Percentiles rank a stretch among this genome's conserved stretches.
Conservation (phyloP, 2,329 filamentous ascomycete genomes). For the Trichoderma sp. region DNA sequence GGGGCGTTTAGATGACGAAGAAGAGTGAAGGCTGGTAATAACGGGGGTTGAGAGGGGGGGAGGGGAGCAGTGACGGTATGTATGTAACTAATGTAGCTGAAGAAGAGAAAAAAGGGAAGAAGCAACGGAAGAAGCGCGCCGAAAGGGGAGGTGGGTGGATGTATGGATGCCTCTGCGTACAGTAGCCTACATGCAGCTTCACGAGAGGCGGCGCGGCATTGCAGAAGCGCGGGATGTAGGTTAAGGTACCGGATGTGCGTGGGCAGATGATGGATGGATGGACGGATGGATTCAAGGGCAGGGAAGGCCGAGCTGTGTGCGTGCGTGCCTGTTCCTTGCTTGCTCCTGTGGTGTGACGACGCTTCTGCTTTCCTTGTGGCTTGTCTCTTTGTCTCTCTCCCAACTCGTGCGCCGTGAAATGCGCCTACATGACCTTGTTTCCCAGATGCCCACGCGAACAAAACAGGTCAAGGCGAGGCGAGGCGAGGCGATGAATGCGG, state of each 20-base stretch:
- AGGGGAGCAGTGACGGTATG: neutral
- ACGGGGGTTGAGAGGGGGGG: neutral
- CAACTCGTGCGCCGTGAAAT: neutral
- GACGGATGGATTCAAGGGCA: too few species aligned
- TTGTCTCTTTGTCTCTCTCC: too few species aligned
- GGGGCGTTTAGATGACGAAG: neutral
- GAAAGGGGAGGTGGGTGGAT: constrained; percentile 16
- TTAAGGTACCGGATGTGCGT: too few species aligned
- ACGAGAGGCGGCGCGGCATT: constrained; percentile 17
- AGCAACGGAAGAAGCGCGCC: constrained; percentile 12
- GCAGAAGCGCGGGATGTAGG: constrained; percentile 1
- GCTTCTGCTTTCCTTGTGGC: too few species aligned
- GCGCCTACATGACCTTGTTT: constrained; percentile 22
- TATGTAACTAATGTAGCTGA: neutral
- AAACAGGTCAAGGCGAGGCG: too few species aligned
- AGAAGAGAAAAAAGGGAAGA: constrained; percentile 9
- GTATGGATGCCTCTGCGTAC: too few species aligned
- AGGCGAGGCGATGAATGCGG: too few species aligned
- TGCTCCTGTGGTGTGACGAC: too few species aligned
- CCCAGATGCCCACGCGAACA: too few species aligned
- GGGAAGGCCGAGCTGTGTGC: too few species aligned
- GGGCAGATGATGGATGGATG: too few species aligned
- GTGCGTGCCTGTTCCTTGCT: too few species aligned
- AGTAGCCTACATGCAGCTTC: neutral
- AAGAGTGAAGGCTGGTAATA: neutral